Evolutionary conservation across 768 basidiomycete genomes (phyloP).

Genomic region (Termitomyces sp.): DNA sequence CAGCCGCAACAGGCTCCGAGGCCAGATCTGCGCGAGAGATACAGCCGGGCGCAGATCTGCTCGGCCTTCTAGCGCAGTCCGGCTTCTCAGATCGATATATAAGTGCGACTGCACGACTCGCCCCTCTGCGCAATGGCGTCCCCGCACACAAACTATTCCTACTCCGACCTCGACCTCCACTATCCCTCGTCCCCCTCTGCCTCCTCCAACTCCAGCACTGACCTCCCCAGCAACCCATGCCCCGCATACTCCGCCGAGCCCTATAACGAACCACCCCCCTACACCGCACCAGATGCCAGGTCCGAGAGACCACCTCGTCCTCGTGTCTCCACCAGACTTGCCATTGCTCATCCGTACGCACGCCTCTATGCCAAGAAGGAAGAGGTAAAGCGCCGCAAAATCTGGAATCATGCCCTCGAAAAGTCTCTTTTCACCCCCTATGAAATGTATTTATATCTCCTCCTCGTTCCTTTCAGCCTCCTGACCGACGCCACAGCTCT

Average conservation of each 20-base stretch:
- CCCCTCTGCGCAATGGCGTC: too few relatives aligned
- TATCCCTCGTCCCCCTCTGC: slow-evolving; percentile 15
- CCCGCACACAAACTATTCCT: slow-evolving; percentile 7
- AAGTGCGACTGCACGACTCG: too few relatives aligned
- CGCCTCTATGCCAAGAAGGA: slow-evolving; percentile 66
- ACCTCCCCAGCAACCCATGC: slow-evolving; percentile 5
- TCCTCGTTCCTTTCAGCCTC: neutral
- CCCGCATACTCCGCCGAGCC: slow-evolving; percentile 10
- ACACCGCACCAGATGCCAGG: neutral
- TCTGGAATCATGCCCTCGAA: slow-evolving; percentile 79
- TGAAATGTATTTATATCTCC: slow-evolving; percentile 47
- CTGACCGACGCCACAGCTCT: slow-evolving; percentile 39
- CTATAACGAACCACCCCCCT: slow-evolving; percentile 3
- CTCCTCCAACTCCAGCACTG: slow-evolving; percentile 10
- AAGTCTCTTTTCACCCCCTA: slow-evolving; percentile 65
- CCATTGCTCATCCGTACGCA: slow-evolving; percentile 65
- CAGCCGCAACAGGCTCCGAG: slow-evolving; percentile 6
- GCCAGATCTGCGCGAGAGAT: slow-evolving; percentile 18
- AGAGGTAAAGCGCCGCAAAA: slow-evolving; percentile 64
- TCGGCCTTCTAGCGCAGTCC: neutral
- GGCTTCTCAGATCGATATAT: slow-evolving; percentile 10
- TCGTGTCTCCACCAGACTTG: slow-evolving; percentile 10
- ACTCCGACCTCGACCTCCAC: slow-evolving; percentile 7
- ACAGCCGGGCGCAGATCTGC: slow-evolving; percentile 4
- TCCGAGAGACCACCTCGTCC: slow-evolving; percentile 4